Evolutionary conservation across 352 stramenopile species (phyloP), one percentile per base, ranked within the genome.

Genomic region (Bremia lactucae): DNA sequence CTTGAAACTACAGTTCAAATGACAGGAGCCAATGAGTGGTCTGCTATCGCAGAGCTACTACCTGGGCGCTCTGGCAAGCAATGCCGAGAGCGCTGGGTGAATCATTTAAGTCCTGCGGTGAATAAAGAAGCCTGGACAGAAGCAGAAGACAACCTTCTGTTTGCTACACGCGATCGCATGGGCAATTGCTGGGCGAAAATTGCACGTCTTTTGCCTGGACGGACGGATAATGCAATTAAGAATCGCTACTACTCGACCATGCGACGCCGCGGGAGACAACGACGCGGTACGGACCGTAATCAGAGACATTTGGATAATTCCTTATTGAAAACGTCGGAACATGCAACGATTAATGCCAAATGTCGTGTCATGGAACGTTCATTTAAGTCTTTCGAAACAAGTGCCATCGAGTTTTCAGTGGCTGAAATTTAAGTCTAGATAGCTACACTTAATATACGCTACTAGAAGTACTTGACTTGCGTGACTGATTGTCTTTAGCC

Each of bases 171-270:
- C 2, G 72, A 87, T 25, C 59, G 64, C 10, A 84, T 93, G 31
- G 96, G 96, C 4, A 98, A 98, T 59, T 81, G 95, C 47, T 99
- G 96, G 96, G 87, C 88, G 2, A 88, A 97, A 49, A 99, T 99
- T 48, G 89, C 94, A 11, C 95, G 96, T 13, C 55, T 94, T 11
- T 68, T 98, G 22, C 89, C 93, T 16, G 95, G 95, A 2, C 68
- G 95, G 23, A 96, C 92, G 9, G 92, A 98, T 55, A 98, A 98
- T 47, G 86, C 86, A 7, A 91, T 98, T 16, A 99, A 98, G 72
- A 98, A 98, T 54, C 75, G 88, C 0, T 98, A 80, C 45, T 88
- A 92, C 48, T 89, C 74, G 28, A 87, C 76, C 11, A 86, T 87
- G 70, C 59, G 77, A 9, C 68, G 77, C 3, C 68, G 67, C 25